These are phyloP conservation scores for Lentinula detonsa DNA, from an alignment of 768 basidiomycete species.

Conservation along the genomic window DNA sequence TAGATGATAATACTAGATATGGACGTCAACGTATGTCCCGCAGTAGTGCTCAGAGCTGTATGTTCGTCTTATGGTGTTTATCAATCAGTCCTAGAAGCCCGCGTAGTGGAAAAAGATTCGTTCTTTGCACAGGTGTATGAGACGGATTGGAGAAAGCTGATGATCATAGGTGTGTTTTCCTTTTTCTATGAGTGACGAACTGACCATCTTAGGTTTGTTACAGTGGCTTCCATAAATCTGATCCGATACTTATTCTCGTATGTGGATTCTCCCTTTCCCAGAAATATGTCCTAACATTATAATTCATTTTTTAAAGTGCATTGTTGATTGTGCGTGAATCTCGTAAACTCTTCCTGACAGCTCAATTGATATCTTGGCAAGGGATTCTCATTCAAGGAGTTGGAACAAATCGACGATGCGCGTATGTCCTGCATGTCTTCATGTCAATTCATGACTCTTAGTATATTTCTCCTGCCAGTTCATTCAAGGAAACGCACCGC, in stretches of 20 bases:
- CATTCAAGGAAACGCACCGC: conserved; percentile 3
- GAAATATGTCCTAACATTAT: not conserved
- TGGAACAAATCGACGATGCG: conserved; percentile 1
- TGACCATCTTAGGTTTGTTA: not conserved
- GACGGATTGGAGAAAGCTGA: conserved; percentile 34
- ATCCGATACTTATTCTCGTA: conserved; percentile 13
- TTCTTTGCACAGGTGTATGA: conserved; percentile 31
- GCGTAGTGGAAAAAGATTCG: conserved; percentile 17
- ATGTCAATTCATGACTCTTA: not conserved
- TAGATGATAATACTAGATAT: conserved; percentile 7
- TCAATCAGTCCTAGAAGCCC: conserved; percentile 15
- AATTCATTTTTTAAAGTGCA: not conserved
- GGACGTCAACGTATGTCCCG: conserved; percentile 14
- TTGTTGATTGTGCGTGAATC: not conserved
- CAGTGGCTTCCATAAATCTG: conserved; percentile 34
- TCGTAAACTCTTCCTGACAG: not conserved
- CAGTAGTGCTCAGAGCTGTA: conserved; percentile 14
- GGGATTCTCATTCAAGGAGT: not conserved
- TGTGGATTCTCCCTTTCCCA: not conserved
- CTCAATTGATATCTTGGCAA: not conserved
- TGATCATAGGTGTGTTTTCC: conserved; percentile 27
- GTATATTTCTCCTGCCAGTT: not conserved
- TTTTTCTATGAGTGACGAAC: not conserved
- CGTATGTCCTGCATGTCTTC: not conserved
- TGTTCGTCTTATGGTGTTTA: conserved; percentile 13